Percentiles rank a stretch among this genome's conserved stretches.
Evolutionary conservation across 139 green algal genomes (phyloP).

Genomic region (Zygnema circumcarinatum): DNA sequence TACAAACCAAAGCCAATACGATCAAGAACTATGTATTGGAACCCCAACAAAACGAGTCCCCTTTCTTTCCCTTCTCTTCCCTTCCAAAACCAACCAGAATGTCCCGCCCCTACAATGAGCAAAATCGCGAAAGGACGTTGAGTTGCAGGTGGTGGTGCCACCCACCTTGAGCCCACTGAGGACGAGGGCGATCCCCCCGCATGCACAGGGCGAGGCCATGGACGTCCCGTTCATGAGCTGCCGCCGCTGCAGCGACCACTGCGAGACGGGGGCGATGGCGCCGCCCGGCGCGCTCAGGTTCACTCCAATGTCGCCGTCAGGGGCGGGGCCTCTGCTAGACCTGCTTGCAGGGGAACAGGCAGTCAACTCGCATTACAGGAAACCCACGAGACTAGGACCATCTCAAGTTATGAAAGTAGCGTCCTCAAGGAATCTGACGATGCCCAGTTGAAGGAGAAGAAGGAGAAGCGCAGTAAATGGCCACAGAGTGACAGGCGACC

Average conservation of each 20-base stretch:
- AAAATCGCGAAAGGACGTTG: too few species aligned
- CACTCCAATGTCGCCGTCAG: conserved; percentile 83
- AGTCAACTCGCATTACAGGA: not conserved
- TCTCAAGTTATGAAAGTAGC: not conserved
- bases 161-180: conserved; percentile 74
- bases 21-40: not conserved
- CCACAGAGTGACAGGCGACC: too few species aligned
- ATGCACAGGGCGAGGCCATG: conserved; percentile 83
- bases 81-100: too few species aligned
- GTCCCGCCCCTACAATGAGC: too few species aligned
- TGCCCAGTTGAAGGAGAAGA: too few species aligned
- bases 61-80: too few species aligned
- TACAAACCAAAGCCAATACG: not conserved
- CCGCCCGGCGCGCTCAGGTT: conserved; percentile 66
- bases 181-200: conserved; percentile 81
- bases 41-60: too few species aligned
- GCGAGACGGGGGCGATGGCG: conserved; percentile 81
- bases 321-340: conserved; percentile 68
- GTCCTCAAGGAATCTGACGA: too few species aligned
- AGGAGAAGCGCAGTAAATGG: too few species aligned
- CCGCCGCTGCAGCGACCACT: conserved; percentile 74
- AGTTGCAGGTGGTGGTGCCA: too few species aligned
- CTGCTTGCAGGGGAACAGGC: conserved; percentile 1
- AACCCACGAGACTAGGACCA: not conserved
- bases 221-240: conserved; percentile 91